These are phyloP conservation scores for Candolleomyces eurysporus DNA, from an alignment of 768 basidiomycete species.

Conservation along the genomic window DNA sequence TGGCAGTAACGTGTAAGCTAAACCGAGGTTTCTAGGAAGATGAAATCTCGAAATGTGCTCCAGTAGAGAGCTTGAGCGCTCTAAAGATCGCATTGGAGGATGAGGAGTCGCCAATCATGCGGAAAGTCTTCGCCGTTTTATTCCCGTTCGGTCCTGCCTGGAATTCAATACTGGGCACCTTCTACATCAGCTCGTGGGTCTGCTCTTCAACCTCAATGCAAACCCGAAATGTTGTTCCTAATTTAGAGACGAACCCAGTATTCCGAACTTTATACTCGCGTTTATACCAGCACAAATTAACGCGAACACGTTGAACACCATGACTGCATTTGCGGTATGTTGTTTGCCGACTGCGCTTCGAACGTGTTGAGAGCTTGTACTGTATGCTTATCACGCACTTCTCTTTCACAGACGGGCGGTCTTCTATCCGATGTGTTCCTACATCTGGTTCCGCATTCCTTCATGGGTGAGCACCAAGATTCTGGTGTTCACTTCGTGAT, in stretches of 20 bases:
- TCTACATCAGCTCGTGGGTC: constrained; percentile 94
- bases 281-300: constrained; percentile 91
- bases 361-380: neutral
- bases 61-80: constrained; percentile 46
- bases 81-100: constrained; percentile 64
- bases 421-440: constrained; percentile 91
- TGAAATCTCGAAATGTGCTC: constrained; percentile 38
- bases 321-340: constrained; percentile 90
- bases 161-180: constrained; percentile 88
- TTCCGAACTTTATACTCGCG: constrained; percentile 92
- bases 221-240: neutral
- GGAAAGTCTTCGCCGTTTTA: constrained; percentile 72
- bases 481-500: constrained; percentile 72
- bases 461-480: constrained; percentile 84
- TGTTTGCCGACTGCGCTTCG: neutral
- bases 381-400: constrained; percentile 1
- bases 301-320: constrained; percentile 82
- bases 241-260: constrained; percentile 37
- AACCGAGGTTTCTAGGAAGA: constrained; percentile 28
- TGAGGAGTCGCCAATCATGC: constrained; percentile 71
- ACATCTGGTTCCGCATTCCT: constrained; percentile 88
- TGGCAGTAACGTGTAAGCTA: neutral
- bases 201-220: constrained; percentile 9
- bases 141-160: constrained; percentile 91
- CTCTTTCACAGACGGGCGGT: constrained; percentile 67